phyloP scores from a whole-genome alignment of 2,329 filamentous ascomycete species.

The Pseudogymnoascus sp. region DNA sequence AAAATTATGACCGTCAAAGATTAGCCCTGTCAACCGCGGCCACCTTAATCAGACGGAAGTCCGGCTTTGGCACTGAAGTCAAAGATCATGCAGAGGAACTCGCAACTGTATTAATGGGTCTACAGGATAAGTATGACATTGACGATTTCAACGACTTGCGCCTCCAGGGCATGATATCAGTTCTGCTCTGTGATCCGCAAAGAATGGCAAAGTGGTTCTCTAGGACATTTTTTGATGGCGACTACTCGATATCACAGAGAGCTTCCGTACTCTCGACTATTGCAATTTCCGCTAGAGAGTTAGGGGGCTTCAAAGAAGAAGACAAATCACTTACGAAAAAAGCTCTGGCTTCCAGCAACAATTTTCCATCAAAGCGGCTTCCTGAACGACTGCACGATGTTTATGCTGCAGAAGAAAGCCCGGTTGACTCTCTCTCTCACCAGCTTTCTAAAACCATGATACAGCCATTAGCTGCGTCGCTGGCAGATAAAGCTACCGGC shows the following conservation, averaged over 20 bases:
- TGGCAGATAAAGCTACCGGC: conserved; percentile 71
- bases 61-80: conserved; percentile 81
- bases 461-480: conserved; percentile 69
- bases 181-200: conserved; percentile 67
- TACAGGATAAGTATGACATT: conserved; percentile 80
- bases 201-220: conserved; percentile 79
- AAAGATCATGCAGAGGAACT: conserved; percentile 76
- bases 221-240: conserved; percentile 79
- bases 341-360: conserved; percentile 35
- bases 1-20: conserved; percentile 77
- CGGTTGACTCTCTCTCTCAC: conserved; percentile 58
- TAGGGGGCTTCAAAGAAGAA: conserved; percentile 62
- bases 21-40: conserved; percentile 72
- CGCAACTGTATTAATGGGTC: conserved; percentile 63
- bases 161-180: conserved; percentile 72
- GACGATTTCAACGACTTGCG: conserved; percentile 68
- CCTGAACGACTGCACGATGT: conserved; percentile 65
- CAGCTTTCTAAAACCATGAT: conserved; percentile 66
- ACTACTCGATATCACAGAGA: conserved; percentile 81
- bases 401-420: conserved; percentile 43
- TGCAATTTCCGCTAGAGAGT: conserved; percentile 72
- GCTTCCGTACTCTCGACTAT: conserved; percentile 74
- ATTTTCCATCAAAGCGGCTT: conserved; percentile 75
- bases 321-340: conserved; percentile 27
- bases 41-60: conserved; percentile 76